Base-by-base conservation (phyloP, 2,329 filamentous ascomycete species). In the Tolypocladium nubicola region DNA sequence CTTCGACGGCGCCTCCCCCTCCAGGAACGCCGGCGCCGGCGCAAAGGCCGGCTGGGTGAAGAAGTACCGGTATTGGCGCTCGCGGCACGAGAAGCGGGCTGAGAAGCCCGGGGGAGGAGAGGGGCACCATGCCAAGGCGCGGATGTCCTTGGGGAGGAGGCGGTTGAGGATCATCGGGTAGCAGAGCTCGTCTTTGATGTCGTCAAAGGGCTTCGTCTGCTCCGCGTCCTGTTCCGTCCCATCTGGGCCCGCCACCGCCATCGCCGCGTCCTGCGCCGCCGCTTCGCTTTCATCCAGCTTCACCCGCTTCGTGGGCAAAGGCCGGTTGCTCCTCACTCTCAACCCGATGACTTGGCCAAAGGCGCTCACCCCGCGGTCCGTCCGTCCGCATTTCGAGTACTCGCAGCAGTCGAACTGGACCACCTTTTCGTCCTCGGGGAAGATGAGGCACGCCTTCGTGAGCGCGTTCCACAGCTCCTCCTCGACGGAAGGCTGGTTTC, bases 301-400 rank as follows among this genome's bases (percentile, higher is more conserved):
- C 9, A 50, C 61, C 60, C 59, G 61, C 64, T 61, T 70, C 59
- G 64, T 65, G 2, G 73, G 73, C 55, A 86, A 67, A 1, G 90
- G 90, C 62, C 82, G 77, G 65, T 88, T 88, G 71, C 92, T 97
- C 68, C 93, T 80, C 19, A 99, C 86, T 57, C 87, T 77, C 45
- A 99, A 75, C 0, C 86, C 88, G 66, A 99, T 85, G 58, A 99
- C 94, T 75, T 99, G 94, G 0, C 94, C 94, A 75, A 99, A 99
- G 3, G 94, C 92, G 71, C 91, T 97, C 40, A 99, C 94, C 14
- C 94, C 94, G 56, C 85, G 81, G 70, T 99, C 94, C 21, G 94
- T 99, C 61, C 94, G 81, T 2, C 94, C 94, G 67, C 93, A 97
- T 72, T 99, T 99, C 40, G 89, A 91, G 71, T 97, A 99, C 60